Base-by-base conservation (phyloP, 441 rosid genomes). In the Jatropha multifida region DNA sequence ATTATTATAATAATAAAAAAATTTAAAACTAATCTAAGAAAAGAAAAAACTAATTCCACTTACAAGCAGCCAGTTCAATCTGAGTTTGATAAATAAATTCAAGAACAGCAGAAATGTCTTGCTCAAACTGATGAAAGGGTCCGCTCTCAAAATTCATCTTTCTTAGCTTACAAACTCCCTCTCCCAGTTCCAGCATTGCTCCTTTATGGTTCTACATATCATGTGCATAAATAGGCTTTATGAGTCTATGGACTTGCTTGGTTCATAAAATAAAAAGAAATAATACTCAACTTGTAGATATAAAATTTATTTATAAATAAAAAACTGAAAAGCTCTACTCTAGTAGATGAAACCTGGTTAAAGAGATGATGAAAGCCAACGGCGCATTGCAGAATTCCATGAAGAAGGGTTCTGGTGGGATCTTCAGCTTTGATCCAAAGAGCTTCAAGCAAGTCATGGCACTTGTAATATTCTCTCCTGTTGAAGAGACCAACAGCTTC, bases 121-220 rank as follows among this genome's bases (percentile, higher is more conserved):
- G 69, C 82, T 94, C 97, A 75, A 94, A 92, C 46, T 83, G 87
- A 68, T 82, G 85, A 75, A 94, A 90, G 0, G 97, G 95, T 15
- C 97, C 97, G 11, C 80, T 78, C 52, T 78, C 75, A 58, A 90
- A 89, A 74, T 92, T 79, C 96, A 94, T 85, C 85, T 91, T 92
- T 82, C 89, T 88, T 58, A 94, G 91, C 85, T 91, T 94, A 68
- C 96, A 86, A 0, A 94, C 72, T 52, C 98, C 97, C 75, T 92
- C 98, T 71, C 97, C 98, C 63, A 94, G 76, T 87, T 92, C 97
- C 94, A 94, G 89, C 98, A 94, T 94, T 3, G 97, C 97, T 73
- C 97, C 98, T 77, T 83, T 91, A 79, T 94, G 97, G 76, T 94
- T 92, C 96, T 86, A 74, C 69, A 68, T 44, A 32, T 32, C 2